Conservation (phyloP, 2,329 filamentous ascomycete genomes). For the Periconia macrospinosa region DNA sequence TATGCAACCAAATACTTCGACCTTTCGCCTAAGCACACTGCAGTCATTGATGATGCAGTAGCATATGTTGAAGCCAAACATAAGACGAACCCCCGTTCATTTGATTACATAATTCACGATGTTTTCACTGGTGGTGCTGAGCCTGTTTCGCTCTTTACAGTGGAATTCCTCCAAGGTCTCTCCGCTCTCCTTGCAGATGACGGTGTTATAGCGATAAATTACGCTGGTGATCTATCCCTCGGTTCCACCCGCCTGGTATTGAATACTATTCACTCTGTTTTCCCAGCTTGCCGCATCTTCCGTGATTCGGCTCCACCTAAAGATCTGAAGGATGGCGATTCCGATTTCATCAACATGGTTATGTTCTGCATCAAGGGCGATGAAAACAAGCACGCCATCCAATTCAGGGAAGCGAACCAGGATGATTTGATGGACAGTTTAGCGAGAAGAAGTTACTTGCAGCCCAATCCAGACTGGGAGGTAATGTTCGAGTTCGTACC, state of each 20-base stretch:
- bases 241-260: constrained; percentile 77
- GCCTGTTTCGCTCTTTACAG: constrained; percentile 83
- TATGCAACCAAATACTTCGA: constrained; percentile 83
- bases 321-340: constrained; percentile 32
- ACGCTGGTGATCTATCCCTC: constrained; percentile 82
- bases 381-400: constrained; percentile 47
- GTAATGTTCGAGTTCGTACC: constrained; percentile 36
- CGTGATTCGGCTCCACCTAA: constrained; percentile 68
- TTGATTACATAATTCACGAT: constrained; percentile 94
- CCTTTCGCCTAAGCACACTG: constrained; percentile 74
- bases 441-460: constrained; percentile 69
- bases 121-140: constrained; percentile 97
- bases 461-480: constrained; percentile 72
- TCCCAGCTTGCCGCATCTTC: constrained; percentile 89
- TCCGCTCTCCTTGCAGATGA: constrained; percentile 71
- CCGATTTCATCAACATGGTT: constrained; percentile 93
- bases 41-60: constrained; percentile 81
- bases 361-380: constrained; percentile 81
- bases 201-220: constrained; percentile 92
- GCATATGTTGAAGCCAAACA: constrained; percentile 63
- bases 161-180: constrained; percentile 77
- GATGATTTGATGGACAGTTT: constrained; percentile 73
- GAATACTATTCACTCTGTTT: constrained; percentile 78
- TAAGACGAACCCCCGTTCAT: constrained; percentile 51
- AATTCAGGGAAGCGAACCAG: constrained; percentile 67